These are phyloP conservation scores for Potentilla sterilis DNA, from an alignment of 306 rosid species.

Conservation along the genomic window DNA sequence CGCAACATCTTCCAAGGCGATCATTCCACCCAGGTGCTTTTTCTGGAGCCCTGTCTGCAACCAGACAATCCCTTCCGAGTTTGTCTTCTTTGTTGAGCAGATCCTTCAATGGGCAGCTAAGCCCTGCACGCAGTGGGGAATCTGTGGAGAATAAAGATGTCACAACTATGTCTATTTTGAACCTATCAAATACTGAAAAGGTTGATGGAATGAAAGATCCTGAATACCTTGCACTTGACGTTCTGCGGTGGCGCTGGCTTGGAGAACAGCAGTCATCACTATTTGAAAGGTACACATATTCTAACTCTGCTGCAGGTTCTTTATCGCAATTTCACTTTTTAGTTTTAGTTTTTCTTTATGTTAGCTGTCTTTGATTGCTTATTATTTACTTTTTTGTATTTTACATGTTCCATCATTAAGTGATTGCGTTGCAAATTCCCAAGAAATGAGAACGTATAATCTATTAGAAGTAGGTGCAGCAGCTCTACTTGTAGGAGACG, in stretches of 20 bases:
- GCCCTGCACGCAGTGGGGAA: constrained; percentile 63
- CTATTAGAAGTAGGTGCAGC: constrained; percentile 97
- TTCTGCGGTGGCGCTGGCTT: constrained; percentile 96
- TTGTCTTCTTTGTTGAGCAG: constrained; percentile 84
- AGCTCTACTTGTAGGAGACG: constrained; percentile 80
- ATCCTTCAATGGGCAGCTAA: constrained; percentile 82
- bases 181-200: constrained; percentile 62
- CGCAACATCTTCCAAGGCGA: constrained; percentile 82
- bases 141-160: constrained; percentile 62
- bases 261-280: constrained; percentile 59
- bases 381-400: constrained; percentile 24
- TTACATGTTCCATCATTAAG: constrained; percentile 48
- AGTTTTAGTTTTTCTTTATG: constrained; percentile 19
- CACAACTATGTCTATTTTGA: constrained; percentile 51
- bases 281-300: constrained; percentile 54
- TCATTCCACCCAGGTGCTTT: constrained; percentile 84
- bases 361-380: constrained; percentile 13
- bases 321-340: constrained; percentile 5
- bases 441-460: constrained; percentile 68
- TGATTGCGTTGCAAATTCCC: constrained; percentile 56
- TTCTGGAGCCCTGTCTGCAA: constrained; percentile 71
- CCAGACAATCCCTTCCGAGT: constrained; percentile 84
- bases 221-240: constrained; percentile 72
- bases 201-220: constrained; percentile 64
- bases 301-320: constrained; percentile 11